Conservation (phyloP, 2,329 filamentous ascomycete species). For the Cephalotrichum gorgonifer region DNA sequence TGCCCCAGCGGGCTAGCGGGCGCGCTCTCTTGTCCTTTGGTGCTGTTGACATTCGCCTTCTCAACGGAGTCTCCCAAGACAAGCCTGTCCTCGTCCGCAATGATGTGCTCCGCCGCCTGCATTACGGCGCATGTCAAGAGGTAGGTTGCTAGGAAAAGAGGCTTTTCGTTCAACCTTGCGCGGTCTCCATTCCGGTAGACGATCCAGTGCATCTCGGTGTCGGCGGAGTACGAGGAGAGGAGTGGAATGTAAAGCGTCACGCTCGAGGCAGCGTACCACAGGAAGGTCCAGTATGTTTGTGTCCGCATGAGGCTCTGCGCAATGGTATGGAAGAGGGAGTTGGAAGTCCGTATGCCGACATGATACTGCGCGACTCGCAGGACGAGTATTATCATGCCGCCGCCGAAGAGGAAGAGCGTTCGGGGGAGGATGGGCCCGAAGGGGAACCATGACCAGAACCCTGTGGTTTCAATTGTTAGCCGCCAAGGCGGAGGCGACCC, state of each 20-base stretch:
- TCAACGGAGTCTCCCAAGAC: constrained; percentile 14
- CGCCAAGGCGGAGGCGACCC: neutral
- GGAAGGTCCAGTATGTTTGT: constrained; percentile 57
- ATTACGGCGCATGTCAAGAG: constrained; percentile 56
- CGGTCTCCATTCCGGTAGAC: constrained; percentile 62
- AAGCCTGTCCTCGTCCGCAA: constrained; percentile 62
- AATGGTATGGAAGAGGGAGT: constrained; percentile 57
- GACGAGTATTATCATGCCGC: constrained; percentile 67
- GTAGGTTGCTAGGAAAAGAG: constrained; percentile 67
- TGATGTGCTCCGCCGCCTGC: constrained; percentile 63
- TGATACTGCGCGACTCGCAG: constrained; percentile 80
- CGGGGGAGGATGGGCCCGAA: constrained; percentile 66
- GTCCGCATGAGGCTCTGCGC: constrained; percentile 44
- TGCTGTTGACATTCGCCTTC: constrained; percentile 10
- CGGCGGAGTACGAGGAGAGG: constrained; percentile 55
- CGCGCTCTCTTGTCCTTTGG: constrained; percentile 6
- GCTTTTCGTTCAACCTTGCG: constrained; percentile 72
- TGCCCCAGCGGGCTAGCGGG: constrained; percentile 18
- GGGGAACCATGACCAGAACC: constrained; percentile 80
- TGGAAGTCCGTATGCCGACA: constrained; percentile 60
- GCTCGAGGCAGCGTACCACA: constrained; percentile 70
- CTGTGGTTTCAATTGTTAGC: constrained; percentile 27
- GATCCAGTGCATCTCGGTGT: constrained; percentile 60
- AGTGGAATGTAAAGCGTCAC: constrained; percentile 74
- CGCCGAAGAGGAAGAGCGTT: constrained; percentile 64